Conservation (phyloP, 208 protist genomes). For the Trypanosoma mega region DNA sequence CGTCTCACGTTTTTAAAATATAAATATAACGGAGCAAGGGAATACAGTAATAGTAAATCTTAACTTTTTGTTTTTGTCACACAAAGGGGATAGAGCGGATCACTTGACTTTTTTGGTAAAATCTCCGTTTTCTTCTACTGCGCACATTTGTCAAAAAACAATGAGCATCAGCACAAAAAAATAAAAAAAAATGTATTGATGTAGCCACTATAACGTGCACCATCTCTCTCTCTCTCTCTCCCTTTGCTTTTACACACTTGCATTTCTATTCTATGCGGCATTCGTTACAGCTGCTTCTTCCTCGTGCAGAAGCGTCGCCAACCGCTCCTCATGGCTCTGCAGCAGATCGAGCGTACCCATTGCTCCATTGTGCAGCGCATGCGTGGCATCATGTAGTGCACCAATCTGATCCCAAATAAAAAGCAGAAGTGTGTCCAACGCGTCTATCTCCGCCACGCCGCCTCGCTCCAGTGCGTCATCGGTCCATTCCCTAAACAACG, state of each 20-base stretch:
- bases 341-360: constrained; percentile 66
- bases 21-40: no score
- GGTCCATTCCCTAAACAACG: background rate
- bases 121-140: no score
- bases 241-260: background rate
- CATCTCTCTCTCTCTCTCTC: no score
- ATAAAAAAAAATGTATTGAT: background rate
- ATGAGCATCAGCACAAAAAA: constrained; percentile 1
- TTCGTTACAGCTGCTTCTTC: background rate
- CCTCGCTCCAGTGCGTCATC: background rate
- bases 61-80: no score
- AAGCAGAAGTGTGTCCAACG: constrained; percentile 66
- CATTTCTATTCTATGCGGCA: background rate
- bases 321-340: constrained; percentile 67
- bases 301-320: constrained; percentile 26
- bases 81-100: no score
- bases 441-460: constrained; percentile 1
- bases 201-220: no score
- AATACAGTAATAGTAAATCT: no score
- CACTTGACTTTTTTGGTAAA: no score
- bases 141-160: no score
- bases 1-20: no score
- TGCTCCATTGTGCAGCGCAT: constrained; percentile 50
- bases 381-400: constrained; percentile 34
- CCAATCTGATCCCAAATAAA: constrained; percentile 49